Conservation (phyloP, 768 basidiomycete species). For the Daedaleopsis sinensis region DNA sequence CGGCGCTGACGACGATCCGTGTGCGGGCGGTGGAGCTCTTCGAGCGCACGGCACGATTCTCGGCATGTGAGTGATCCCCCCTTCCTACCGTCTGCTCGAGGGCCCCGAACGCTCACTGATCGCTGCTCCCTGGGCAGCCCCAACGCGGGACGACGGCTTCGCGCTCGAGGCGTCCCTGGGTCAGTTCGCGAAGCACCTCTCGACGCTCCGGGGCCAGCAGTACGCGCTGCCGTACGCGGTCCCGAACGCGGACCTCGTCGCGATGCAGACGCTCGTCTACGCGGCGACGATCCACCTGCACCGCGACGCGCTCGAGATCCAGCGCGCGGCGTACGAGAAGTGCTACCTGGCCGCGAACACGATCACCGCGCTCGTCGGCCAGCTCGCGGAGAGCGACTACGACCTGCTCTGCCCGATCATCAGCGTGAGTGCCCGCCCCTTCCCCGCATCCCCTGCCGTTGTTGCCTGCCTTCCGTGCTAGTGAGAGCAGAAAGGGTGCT, state of each 20-base stretch:
- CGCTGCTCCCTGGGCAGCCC: no score
- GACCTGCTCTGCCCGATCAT: slow-evolving; percentile 56
- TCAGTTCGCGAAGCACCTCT: slow-evolving; percentile 44
- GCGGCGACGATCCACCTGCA: slow-evolving; percentile 55
- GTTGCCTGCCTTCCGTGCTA: background rate
- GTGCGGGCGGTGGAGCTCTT: slow-evolving; percentile 56
- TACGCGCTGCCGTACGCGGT: slow-evolving; percentile 25
- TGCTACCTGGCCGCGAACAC: slow-evolving; percentile 47
- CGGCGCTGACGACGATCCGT: slow-evolving; percentile 38
- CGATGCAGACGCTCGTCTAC: slow-evolving; percentile 52
- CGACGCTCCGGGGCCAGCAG: slow-evolving; percentile 38
- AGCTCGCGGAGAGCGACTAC: slow-evolving; percentile 53
- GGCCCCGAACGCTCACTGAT: background rate
- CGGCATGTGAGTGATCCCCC: slow-evolving; percentile 36
- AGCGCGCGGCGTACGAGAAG: slow-evolving; percentile 36
- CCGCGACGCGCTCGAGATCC: slow-evolving; percentile 39
- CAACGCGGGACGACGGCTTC: slow-evolving; percentile 29
- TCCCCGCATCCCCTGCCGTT: background rate
- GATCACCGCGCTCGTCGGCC: slow-evolving; percentile 47
- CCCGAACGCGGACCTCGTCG: slow-evolving; percentile 43
- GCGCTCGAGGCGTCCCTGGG: slow-evolving; percentile 48
- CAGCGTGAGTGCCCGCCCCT: slow-evolving; percentile 42
- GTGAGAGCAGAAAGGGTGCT: background rate
- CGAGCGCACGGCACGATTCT: slow-evolving; percentile 52
- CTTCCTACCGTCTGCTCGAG: background rate